These are phyloP conservation scores for Xylariales sp. DNA, from an alignment of 2,329 filamentous ascomycete genomes.

Conservation along the genomic window DNA sequence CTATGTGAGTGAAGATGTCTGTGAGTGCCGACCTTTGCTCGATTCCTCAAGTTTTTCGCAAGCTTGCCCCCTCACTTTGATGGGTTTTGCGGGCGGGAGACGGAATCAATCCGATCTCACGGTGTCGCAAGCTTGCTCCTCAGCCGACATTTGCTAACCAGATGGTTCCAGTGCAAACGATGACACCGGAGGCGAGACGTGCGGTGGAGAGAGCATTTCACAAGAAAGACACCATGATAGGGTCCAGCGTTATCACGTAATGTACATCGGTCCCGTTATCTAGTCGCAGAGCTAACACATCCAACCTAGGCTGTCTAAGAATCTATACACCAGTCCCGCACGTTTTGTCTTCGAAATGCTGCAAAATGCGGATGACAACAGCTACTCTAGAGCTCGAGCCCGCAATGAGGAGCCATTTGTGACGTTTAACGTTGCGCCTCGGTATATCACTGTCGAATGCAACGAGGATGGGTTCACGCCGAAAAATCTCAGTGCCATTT, in stretches of 20 bases:
- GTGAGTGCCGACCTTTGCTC: neutral
- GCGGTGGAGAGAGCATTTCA: conserved; percentile 17
- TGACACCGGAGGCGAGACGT: conserved; percentile 12
- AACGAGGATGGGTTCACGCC: conserved; percentile 61
- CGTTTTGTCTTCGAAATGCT: conserved; percentile 65
- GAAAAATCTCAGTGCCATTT: conserved; percentile 59
- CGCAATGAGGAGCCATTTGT: conserved; percentile 47
- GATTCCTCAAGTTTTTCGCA: neutral
- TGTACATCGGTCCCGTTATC: neutral
- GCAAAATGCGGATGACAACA: conserved; percentile 66
- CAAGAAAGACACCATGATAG: conserved; percentile 16
- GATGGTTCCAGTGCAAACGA: conserved; percentile 2
- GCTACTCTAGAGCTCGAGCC: conserved; percentile 48
- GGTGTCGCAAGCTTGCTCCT: neutral
- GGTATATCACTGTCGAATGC: conserved; percentile 58
- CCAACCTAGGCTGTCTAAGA: conserved; percentile 52
- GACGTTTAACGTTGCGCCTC: conserved; percentile 51
- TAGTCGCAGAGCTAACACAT: neutral
- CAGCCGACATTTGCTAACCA: neutral
- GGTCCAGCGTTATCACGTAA: conserved; percentile 14
- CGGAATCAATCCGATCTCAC: neutral
- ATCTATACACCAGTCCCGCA: conserved; percentile 56
- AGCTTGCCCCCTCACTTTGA: neutral
- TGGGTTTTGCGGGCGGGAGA: neutral
- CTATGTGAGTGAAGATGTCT: conserved; percentile 16